phyloP scores from a whole-genome alignment of 768 basidiomycete genomes.

The Strobilomyces echinocephalus region DNA sequence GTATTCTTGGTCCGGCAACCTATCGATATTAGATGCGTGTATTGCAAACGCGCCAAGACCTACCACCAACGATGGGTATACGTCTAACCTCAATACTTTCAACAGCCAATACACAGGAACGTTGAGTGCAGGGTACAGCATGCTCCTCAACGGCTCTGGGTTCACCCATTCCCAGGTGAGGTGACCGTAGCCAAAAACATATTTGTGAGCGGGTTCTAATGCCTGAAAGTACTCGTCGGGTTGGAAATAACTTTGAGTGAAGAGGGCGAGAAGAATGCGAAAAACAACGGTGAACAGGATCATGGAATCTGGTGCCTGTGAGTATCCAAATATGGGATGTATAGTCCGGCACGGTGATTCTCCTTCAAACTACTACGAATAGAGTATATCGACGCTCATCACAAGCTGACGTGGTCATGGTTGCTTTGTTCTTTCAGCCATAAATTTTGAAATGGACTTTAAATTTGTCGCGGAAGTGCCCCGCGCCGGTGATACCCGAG shows the following conservation, averaged over 20 bases:
- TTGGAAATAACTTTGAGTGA: conserved; percentile 85
- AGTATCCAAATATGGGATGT: background rate
- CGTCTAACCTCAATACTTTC: conserved; percentile 51
- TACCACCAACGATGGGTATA: conserved; percentile 54
- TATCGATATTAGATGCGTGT: conserved; percentile 27
- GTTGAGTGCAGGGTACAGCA: conserved; percentile 79
- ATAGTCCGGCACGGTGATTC: no score
- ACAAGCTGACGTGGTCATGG: background rate
- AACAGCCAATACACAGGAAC: conserved; percentile 73
- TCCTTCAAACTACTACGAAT: conserved; percentile 15
- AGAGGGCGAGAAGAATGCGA: conserved; percentile 59
- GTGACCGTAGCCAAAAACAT: conserved; percentile 88
- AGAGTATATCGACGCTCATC: background rate
- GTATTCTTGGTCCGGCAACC: conserved; percentile 68
- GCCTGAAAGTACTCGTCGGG: conserved; percentile 97
- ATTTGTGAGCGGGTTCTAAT: conserved; percentile 83
- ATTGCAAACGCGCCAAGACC: conserved; percentile 24
- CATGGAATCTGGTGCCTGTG: background rate
- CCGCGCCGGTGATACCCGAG: background rate
- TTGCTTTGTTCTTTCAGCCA: conserved; percentile 27
- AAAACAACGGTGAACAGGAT: conserved; percentile 39
- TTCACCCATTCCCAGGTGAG: conserved; percentile 95
- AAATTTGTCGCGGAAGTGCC: conserved; percentile 5
- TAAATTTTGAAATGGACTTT: conserved; percentile 30
- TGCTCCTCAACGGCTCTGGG: conserved; percentile 66